Percentiles rank a stretch among this genome's conserved stretches.
These are phyloP conservation scores for Mitragyna speciosa DNA, from an alignment of 257 asterid genomes.

Conservation along the genomic window DNA sequence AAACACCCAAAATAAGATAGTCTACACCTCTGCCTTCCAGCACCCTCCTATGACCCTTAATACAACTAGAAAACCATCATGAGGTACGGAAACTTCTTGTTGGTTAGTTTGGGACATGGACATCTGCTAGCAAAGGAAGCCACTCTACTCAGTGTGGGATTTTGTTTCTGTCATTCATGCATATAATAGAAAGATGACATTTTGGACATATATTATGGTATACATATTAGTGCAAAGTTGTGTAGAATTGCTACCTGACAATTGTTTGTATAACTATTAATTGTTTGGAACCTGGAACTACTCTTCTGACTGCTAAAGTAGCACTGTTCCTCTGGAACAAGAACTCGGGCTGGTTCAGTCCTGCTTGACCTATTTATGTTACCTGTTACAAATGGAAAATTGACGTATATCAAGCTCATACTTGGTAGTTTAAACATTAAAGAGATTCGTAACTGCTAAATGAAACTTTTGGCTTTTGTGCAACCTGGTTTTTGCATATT, in stretches of 20 bases:
- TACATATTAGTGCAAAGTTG: background rate
- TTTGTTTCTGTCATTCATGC: conserved; percentile 6
- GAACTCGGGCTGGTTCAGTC: background rate
- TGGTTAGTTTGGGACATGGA: background rate
- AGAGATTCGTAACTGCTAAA: background rate
- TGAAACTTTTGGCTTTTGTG: background rate
- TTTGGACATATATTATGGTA: conserved; percentile 7
- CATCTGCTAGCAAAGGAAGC: background rate
- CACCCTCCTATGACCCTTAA: conserved; percentile 33
- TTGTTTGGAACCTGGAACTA: background rate
- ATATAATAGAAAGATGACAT: background rate
- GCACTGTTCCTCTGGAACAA: background rate
- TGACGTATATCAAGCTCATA: background rate
- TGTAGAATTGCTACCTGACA: conserved; percentile 9
- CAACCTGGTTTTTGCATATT: too few relatives aligned
- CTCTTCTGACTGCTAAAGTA: background rate
- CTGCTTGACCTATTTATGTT: background rate
- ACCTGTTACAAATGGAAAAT: background rate
- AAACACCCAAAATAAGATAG: conserved; percentile 35
- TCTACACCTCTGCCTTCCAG: conserved; percentile 34
- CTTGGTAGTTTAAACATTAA: background rate
- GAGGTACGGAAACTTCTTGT: background rate
- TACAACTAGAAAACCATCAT: conserved; percentile 18
- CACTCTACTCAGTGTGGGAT: background rate
- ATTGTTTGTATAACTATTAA: conserved; percentile 11